These are phyloP conservation scores for Taxawa tesnikishii DNA, from an alignment of 2,329 filamentous ascomycete genomes.

Conservation along the genomic window DNA sequence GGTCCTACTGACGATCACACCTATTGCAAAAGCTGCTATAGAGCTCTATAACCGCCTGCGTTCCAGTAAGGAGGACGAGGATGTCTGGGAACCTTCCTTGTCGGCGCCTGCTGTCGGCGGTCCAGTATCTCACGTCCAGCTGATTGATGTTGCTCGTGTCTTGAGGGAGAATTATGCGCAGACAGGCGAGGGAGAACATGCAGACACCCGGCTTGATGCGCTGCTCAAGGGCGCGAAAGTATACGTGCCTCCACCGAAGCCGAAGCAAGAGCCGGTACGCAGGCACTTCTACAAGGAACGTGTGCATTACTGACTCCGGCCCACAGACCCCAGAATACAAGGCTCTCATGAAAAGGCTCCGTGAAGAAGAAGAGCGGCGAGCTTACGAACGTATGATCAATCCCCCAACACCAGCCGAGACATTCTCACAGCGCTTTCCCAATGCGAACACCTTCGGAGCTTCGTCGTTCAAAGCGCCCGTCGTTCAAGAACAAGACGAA, in stretches of 20 bases:
- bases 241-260: slow-evolving; percentile 67
- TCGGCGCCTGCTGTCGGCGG: slow-evolving; percentile 43
- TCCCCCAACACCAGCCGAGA: slow-evolving; percentile 42
- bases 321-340: slow-evolving; percentile 72
- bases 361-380: slow-evolving; percentile 68
- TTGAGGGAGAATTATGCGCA: slow-evolving; percentile 1
- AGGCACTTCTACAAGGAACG: no score
- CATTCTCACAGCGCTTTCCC: slow-evolving; percentile 48
- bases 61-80: slow-evolving; percentile 3
- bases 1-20: slow-evolving; percentile 69
- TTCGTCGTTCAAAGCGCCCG: slow-evolving; percentile 29
- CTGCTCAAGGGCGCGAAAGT: slow-evolving; percentile 61
- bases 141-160: slow-evolving; percentile 45
- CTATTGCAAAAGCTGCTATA: slow-evolving; percentile 53
- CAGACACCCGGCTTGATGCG: slow-evolving; percentile 44
- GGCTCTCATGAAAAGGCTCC: slow-evolving; percentile 74
- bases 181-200: slow-evolving; percentile 3
- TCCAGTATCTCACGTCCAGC: slow-evolving; percentile 59
- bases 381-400: slow-evolving; percentile 73
- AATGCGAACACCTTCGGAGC: slow-evolving; percentile 46
- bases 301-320: no score
- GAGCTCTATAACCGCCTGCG: slow-evolving; percentile 15
- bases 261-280: slow-evolving; percentile 63
- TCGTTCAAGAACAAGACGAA: slow-evolving; percentile 43
- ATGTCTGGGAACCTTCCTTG: slow-evolving; percentile 38